A percentile compares a stretch with the other conserved stretches of the same genome.
Conservation (phyloP, 2,329 filamentous ascomycete species). For the Botrytis byssoidea region DNA sequence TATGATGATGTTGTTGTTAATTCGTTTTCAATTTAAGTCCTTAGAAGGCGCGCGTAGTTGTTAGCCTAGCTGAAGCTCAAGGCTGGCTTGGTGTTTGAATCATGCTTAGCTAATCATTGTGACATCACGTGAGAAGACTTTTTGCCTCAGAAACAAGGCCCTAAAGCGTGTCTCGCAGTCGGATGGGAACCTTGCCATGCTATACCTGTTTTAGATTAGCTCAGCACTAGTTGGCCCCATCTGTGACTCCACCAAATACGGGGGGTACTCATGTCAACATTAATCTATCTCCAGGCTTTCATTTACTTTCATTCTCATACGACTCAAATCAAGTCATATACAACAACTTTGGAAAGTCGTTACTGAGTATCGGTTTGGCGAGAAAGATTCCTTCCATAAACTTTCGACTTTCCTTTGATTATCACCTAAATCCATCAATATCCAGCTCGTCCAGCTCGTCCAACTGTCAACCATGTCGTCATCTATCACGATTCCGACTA, state of each 20-base stretch:
- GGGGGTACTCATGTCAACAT: not conserved
- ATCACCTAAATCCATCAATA: not conserved
- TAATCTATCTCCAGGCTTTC: not conserved
- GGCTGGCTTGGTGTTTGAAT: slow-evolving; percentile 1
- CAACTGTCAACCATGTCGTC: slow-evolving; percentile 51
- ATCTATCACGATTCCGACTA: slow-evolving; percentile 65
- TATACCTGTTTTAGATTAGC: not conserved
- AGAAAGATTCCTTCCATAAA: not conserved
- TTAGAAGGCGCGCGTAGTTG: slow-evolving; percentile 22
- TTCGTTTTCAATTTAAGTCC: not conserved
- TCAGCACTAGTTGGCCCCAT: not conserved
- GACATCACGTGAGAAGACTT: fast-evolving
- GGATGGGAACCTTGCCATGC: fast-evolving
- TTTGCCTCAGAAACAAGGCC: not conserved
- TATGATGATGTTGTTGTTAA: slow-evolving; percentile 11
- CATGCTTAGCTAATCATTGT: not conserved
- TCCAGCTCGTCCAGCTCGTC: not conserved
- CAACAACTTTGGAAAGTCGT: not conserved
- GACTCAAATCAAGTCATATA: slow-evolving; percentile 1
- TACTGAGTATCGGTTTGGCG: not conserved
- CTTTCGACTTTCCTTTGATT: not conserved
- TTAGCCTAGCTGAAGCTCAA: slow-evolving; percentile 17
- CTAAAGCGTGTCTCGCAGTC: not conserved
- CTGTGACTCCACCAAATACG: slow-evolving; percentile 8
- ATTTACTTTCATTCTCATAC: not conserved